Conservation (phyloP, 83 land plant genomes). For the Larix sibirica region DNA sequence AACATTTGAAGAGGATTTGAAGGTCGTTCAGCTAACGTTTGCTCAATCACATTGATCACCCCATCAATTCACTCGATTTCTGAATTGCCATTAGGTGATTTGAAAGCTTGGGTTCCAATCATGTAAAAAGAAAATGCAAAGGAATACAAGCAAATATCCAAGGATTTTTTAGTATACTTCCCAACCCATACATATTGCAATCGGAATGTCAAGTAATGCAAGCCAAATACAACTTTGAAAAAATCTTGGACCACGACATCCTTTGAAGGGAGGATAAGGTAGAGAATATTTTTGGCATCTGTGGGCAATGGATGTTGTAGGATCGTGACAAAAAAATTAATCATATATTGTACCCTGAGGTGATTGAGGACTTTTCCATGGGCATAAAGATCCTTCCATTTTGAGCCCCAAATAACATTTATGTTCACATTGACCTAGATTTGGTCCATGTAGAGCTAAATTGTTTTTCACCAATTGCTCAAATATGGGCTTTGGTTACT, state of each 20-base stretch:
- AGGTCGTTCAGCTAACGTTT: no score
- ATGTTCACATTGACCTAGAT: conserved; percentile 55
- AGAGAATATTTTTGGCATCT: conserved; percentile 63
- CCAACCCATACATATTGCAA: conserved; percentile 91
- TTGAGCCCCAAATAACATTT: conserved; percentile 40
- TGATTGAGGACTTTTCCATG: conserved; percentile 54
- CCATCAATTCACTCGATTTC: no score
- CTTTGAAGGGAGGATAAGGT: conserved; percentile 63
- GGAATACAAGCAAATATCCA: conserved; percentile 82
- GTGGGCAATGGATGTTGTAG: conserved; percentile 50
- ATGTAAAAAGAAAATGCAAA: conserved; percentile 77
- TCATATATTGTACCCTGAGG: conserved; percentile 58
- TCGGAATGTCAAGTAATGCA: conserved; percentile 93
- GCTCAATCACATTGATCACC: no score
- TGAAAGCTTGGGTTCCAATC: conserved; percentile 15
- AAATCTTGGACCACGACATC: conserved; percentile 77
- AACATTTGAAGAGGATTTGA: no score
- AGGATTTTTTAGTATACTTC: conserved; percentile 73
- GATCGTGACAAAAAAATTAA: conserved; percentile 43
- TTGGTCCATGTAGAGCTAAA: conserved; percentile 81
- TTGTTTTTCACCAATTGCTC: conserved; percentile 76
- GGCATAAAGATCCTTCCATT: conserved; percentile 62
- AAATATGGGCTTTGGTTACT: conserved; percentile 54
- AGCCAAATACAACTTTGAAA: conserved; percentile 84
- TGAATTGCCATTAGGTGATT: no score